Evolutionary conservation across 306 rosid genomes (phyloP).

Genomic region (Sicyos edulis): DNA sequence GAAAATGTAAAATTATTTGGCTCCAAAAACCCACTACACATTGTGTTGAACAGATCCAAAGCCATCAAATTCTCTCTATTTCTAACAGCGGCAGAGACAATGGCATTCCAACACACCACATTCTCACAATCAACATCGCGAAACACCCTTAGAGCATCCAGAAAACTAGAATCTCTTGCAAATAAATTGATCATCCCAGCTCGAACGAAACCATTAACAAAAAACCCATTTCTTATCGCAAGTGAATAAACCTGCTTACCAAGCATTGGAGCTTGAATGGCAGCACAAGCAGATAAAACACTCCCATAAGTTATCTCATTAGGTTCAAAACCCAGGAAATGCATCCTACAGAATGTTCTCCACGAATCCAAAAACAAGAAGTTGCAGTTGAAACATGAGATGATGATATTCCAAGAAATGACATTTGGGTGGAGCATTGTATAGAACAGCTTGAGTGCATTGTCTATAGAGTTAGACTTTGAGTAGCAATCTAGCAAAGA

Average conservation of each 20-base stretch:
- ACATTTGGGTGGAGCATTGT: conserved; percentile 34
- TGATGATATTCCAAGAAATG: conserved; percentile 67
- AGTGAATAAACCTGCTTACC: conserved; percentile 45
- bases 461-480: conserved; percentile 31
- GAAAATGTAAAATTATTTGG: conserved; percentile 64
- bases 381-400: conserved; percentile 21
- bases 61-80: conserved; percentile 49
- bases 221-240: conserved; percentile 35
- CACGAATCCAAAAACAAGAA: conserved; percentile 36
- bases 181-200: conserved; percentile 39
- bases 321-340: conserved; percentile 33
- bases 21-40: conserved; percentile 32
- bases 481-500: conserved; percentile 36
- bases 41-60: conserved; percentile 43
- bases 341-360: conserved; percentile 47
- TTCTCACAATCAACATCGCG: conserved; percentile 44
- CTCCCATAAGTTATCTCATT: conserved; percentile 52
- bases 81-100: conserved; percentile 60
- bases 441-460: conserved; percentile 42
- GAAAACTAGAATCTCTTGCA: conserved; percentile 29
- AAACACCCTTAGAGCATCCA: conserved; percentile 41
- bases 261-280: conserved; percentile 33
- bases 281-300: conserved; percentile 57
- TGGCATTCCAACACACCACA: conserved; percentile 55
- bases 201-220: conserved; percentile 34